Evolutionary conservation across 2,329 filamentous ascomycete genomes (phyloP), one percentile per base, ranked within the genome.

Genomic region (Raffaelea arxii): DNA sequence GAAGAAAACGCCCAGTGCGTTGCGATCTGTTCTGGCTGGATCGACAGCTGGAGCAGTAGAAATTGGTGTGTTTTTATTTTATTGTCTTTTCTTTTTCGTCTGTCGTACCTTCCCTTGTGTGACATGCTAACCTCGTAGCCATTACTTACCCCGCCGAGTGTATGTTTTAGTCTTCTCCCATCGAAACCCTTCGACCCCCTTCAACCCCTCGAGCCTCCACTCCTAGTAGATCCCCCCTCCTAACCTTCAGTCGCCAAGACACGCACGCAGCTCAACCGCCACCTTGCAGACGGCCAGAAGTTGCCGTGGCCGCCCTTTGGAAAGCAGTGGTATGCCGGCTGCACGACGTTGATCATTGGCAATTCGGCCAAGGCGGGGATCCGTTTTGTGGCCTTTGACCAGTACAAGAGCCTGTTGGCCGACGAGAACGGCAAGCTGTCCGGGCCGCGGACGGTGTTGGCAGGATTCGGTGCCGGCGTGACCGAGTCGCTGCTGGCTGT

Each of bases 351-450:
- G 62, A 94, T 98, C 49, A 88, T 97, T 55, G 92, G 92, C 51
- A 98, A 98, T 68, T 94, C 89, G 45, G 75, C 92, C 62, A 98
- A 98, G 71, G 92, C 92, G 32, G 92, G 89, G 49, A 94, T 97
- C 53, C 83, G 89, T 90, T 98, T 98, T 60, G 87, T 97, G 47
- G 89, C 92, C 1, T 98, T 97, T 62, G 92, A 98, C 66, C 84
- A 88, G 60, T 96, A 94, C 71, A 97, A 94, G 69, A 71, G 73
- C 24, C 60, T 95, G 25, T 77, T 98, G 6, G 78, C 82, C 59
- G 90, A 95, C 64, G 78, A 80, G 42, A 75, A 92, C 54, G 92
- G 92, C 55, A 90, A 91, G 55, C 84, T 97, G 37, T 89, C 86
- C 4, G 91, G 92, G 0, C 90, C 91, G 14, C 78, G 84, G 54